phyloP scores from a whole-genome alignment of 2,329 filamentous ascomycete genomes.

The Aspergillus nomiae region DNA sequence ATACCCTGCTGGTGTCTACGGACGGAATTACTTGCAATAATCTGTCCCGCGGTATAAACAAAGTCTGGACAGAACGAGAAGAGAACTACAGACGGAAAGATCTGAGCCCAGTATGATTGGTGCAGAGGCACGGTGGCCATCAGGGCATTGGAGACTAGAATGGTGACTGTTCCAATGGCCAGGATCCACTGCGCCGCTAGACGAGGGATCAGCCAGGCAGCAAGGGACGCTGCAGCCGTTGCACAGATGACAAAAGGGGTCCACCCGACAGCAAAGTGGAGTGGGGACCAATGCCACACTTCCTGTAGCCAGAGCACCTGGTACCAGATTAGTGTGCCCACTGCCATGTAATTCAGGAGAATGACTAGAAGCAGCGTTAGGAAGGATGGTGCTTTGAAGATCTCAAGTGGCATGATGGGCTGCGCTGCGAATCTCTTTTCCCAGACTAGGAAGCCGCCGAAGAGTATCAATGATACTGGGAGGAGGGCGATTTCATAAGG shows the following conservation, averaged over 20 bases:
- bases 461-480: slow-evolving; percentile 38
- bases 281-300: slow-evolving; percentile 44
- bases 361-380: slow-evolving; percentile 46
- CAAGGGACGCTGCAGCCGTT: slow-evolving; percentile 39
- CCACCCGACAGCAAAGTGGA: slow-evolving; percentile 44
- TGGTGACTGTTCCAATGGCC: slow-evolving; percentile 43
- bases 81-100: slow-evolving; percentile 44
- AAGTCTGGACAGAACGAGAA: slow-evolving; percentile 51
- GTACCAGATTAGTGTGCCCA: slow-evolving; percentile 55
- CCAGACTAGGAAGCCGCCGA: slow-evolving; percentile 42
- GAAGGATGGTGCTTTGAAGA: slow-evolving; percentile 51
- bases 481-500: slow-evolving; percentile 48
- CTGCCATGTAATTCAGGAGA: slow-evolving; percentile 51
- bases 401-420: slow-evolving; percentile 51
- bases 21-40: slow-evolving; percentile 58
- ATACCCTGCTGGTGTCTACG: slow-evolving; percentile 53
- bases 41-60: slow-evolving; percentile 54
- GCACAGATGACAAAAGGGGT: slow-evolving; percentile 47
- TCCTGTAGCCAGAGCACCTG: slow-evolving; percentile 49
- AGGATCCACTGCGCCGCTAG: slow-evolving; percentile 53
- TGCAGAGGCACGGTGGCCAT: slow-evolving; percentile 50
- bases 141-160: slow-evolving; percentile 34
- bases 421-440: slow-evolving; percentile 42
- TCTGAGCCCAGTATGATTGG: slow-evolving; percentile 48
- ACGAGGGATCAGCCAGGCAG: slow-evolving; percentile 51